Conservation (phyloP, 2,329 filamentous ascomycete genomes). For the Cercospora zeina region DNA sequence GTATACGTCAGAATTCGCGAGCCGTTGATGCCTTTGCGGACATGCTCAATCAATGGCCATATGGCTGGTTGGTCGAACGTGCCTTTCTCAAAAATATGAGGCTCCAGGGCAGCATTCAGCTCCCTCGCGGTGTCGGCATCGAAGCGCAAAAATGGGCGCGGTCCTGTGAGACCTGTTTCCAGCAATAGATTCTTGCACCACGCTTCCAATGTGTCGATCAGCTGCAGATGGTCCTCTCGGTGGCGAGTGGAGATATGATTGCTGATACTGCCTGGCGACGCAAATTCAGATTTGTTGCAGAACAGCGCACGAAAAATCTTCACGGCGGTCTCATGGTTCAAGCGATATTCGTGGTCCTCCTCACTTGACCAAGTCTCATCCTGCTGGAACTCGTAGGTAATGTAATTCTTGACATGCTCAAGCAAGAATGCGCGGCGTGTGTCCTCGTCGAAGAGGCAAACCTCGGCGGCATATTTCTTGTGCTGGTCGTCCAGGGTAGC, state of each 20-base stretch:
- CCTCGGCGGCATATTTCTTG: conserved; percentile 12
- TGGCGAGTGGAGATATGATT: not conserved
- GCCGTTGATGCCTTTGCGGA: conserved; percentile 27
- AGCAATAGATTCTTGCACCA: conserved; percentile 13
- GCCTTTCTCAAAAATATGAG: conserved; percentile 20
- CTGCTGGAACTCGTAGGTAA: conserved; percentile 4
- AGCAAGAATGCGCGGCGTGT: conserved; percentile 1
- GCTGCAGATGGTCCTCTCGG: not conserved
- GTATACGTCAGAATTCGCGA: conserved; percentile 28
- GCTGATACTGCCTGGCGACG: conserved; percentile 14
- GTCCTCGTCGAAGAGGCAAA: conserved; percentile 8
- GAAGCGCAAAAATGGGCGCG: conserved; percentile 17
- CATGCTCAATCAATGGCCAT: conserved; percentile 33
- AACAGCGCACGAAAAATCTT: conserved; percentile 24
- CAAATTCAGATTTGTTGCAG: conserved; percentile 20
- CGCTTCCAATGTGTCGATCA: not conserved
- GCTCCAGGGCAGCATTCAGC: conserved; percentile 25
- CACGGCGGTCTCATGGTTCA: conserved; percentile 9
- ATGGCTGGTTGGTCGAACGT: conserved; percentile 19
- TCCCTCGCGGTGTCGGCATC: conserved; percentile 20
- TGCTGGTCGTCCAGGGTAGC: conserved; percentile 2
- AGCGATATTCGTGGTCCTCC: conserved; percentile 1
- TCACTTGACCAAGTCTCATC: conserved; percentile 13
- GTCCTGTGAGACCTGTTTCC: not conserved
- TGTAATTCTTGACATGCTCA: conserved; percentile 13